A percentile compares a stretch with the other conserved stretches of the same genome.
phyloP scores from a whole-genome alignment of 306 rosid species.

The Rosa chinensis region DNA sequence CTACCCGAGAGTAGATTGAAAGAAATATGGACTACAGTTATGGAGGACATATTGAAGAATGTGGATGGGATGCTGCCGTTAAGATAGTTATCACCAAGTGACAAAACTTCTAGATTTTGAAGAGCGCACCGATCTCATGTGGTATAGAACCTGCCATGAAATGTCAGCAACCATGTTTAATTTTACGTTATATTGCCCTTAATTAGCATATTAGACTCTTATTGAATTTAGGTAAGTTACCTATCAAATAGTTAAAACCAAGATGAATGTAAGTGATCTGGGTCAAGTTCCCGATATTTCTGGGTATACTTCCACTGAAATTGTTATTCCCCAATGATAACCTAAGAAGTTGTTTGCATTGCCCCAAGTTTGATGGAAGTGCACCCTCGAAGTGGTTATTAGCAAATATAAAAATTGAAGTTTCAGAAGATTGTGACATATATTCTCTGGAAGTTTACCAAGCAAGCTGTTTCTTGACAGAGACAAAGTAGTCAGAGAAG shows the following conservation, averaged over 20 bases:
- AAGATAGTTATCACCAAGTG: background rate
- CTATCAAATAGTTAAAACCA: constrained; percentile 2
- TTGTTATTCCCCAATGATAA: constrained; percentile 1
- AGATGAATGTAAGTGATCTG: background rate
- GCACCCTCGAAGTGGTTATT: background rate
- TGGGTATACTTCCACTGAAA: constrained; percentile 23
- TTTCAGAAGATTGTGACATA: constrained; percentile 15
- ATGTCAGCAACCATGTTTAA: background rate
- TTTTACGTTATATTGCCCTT: too few relatives aligned
- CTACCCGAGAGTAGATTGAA: constrained; percentile 7
- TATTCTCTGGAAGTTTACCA: constrained; percentile 6
- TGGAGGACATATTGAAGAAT: constrained; percentile 25
- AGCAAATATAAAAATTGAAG: background rate
- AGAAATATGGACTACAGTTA: rapidly evolving
- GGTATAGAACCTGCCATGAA: constrained; percentile 21
- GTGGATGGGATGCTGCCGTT: constrained; percentile 24
- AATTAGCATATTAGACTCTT: too few relatives aligned
- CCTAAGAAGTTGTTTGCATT: background rate
- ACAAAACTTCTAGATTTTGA: background rate
- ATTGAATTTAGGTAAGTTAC: background rate
- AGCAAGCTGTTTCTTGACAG: background rate
- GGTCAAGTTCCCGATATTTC: constrained; percentile 11
- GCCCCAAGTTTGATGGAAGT: constrained; percentile 23
- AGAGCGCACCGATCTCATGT: constrained; percentile 16
- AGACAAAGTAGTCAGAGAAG: background rate